Base-by-base conservation (phyloP, 441 rosid species). In the Pelargonium cotyledonis region DNA sequence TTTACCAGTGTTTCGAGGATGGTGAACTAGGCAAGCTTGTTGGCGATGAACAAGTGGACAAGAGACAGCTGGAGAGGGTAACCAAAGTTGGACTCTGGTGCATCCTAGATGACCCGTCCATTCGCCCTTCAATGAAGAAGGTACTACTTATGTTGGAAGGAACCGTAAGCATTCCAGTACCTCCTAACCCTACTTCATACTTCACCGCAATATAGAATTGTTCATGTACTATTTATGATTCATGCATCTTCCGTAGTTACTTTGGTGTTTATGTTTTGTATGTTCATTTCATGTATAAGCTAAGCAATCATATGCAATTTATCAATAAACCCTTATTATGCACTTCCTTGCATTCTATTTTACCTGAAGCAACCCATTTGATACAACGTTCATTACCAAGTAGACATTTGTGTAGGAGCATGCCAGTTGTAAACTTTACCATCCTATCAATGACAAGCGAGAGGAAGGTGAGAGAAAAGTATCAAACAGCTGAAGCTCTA, bases 111-210 rank as follows among this genome's bases (percentile, higher is more conserved):
- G 85, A 83, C 1, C 80, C 83, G 12, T 38, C 38, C 1, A 16
- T 80, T 16, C 77, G 79, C 8, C 80, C 79, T 67, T 78, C 77
- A 0, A 77, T 80, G 78, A 72, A 75, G 41, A 73, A 65, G 53
- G 80, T 78, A 0, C 58, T 76, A 11, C 31, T 77, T 9, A 77
- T 76, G 81, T 53, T 80, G 67, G 82, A 78, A 75, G 82, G 83
- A 46, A 73, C 70, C 1, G 70, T 70, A 1, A 78, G 77, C 51
- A 66, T 79, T 49, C 81, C 80, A 15, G 21, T 11, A 19, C 77
- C 72, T 53, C 81, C 77, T 8, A 46, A 53, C 55, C 74, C 75
- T 43, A 65, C 75, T 15, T 49, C 55, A 49, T 49, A 49, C n/a
- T 49, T 12, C 1, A 49, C n/a, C 15, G 4, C 55, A 12, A 14